These are phyloP conservation scores for Backusella morwellensis DNA, from an alignment of 192 early-diverging fungal species.

Conservation along the genomic window DNA sequence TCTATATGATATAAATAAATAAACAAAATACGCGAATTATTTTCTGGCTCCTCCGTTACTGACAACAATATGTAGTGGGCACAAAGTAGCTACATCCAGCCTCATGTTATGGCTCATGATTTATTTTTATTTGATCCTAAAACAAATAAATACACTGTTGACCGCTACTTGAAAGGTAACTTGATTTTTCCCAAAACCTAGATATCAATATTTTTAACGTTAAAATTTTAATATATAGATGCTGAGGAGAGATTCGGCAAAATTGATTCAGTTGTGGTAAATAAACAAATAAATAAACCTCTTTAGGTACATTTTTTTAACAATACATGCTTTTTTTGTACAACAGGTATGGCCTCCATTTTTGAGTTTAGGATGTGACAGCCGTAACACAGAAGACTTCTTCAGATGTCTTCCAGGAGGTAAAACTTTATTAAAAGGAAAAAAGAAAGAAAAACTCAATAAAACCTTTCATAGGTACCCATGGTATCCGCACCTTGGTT, in stretches of 20 bases:
- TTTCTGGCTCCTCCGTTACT: background rate
- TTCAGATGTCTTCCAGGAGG: constrained; percentile 25
- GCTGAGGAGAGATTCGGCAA: constrained; percentile 11
- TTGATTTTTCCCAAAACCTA: background rate
- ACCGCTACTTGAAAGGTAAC: constrained; percentile 19
- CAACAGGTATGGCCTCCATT: constrained; percentile 19
- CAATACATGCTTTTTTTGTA: background rate
- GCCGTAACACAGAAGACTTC: constrained; percentile 26
- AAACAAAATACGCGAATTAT: background rate
- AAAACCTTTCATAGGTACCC: constrained; percentile 5
- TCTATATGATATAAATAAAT: background rate
- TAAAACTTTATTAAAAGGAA: background rate
- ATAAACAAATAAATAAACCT: background rate
- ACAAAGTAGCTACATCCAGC: constrained; percentile 17
- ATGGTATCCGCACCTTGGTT: constrained; percentile 11
- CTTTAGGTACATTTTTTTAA: background rate
- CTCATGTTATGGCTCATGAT: constrained; percentile 25
- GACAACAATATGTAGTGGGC: constrained; percentile 11
- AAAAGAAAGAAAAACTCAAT: background rate
- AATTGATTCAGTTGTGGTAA: constrained; percentile 26
- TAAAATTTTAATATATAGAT: background rate
- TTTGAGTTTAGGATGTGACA: constrained; percentile 22
- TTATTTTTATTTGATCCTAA: constrained; percentile 13
- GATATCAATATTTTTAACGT: background rate
- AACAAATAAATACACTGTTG: constrained; percentile 20